Conservation (phyloP, 1,284 basidiomycete species). For the Coniferiporia sulphurascens region DNA sequence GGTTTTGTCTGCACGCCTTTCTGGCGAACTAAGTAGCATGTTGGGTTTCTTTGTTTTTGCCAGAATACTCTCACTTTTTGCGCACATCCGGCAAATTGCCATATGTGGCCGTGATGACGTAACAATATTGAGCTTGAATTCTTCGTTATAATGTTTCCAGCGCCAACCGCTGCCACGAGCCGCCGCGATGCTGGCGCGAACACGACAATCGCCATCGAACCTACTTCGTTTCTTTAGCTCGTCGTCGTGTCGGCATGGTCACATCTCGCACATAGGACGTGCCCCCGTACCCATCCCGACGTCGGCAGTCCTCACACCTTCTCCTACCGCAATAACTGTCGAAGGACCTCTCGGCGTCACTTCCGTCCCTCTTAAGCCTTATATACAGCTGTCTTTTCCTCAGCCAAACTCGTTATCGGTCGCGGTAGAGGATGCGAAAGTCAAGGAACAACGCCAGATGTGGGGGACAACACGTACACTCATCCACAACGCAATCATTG, state of each 20-base stretch:
- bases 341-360: conserved; percentile 76
- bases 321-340: conserved; percentile 52
- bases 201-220: conserved; percentile 12
- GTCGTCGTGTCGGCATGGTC: conserved; percentile 34
- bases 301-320: conserved; percentile 56
- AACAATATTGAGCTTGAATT: neutral
- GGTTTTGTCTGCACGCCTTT: too few species aligned
- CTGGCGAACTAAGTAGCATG: too few species aligned
- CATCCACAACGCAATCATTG: conserved; percentile 84
- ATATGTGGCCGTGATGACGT: too few species aligned
- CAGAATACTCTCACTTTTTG: too few species aligned
- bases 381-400: conserved; percentile 57
- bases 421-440: conserved; percentile 64
- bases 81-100: too few species aligned
- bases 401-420: conserved; percentile 49
- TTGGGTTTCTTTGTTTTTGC: too few species aligned
- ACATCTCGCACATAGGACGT: conserved; percentile 75
- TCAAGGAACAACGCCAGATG: conserved; percentile 79
- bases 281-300: conserved; percentile 71
- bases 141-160: neutral
- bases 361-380: conserved; percentile 63
- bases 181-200: conserved; percentile 11
- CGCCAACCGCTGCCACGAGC: neutral
- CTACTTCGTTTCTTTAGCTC: conserved; percentile 42
- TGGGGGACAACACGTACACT: conserved; percentile 94